phyloP scores from a whole-genome alignment of 2,329 filamentous ascomycete genomes.

The Cercospora sp. region DNA sequence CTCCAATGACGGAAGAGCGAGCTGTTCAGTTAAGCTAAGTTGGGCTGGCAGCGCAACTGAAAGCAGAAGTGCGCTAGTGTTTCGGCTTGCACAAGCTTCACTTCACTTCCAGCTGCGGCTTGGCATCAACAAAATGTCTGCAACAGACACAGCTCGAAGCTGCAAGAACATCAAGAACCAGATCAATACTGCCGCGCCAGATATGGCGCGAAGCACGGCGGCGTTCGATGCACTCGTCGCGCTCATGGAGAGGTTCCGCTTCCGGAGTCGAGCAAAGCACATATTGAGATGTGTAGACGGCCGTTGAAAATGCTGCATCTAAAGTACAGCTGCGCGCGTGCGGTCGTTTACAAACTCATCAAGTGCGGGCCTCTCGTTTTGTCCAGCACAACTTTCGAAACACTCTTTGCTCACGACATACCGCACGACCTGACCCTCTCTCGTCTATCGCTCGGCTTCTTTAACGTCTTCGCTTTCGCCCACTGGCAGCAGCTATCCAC shows the following conservation, averaged over 20 bases:
- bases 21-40: neutral
- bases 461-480: neutral
- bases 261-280: neutral
- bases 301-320: neutral
- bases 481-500: neutral
- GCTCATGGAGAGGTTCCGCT: neutral
- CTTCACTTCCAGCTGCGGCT: conserved; percentile 3
- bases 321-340: neutral
- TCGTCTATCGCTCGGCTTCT: neutral
- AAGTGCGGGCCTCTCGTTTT: neutral
- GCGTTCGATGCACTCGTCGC: neutral
- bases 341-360: neutral
- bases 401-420: neutral
- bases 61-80: conserved; percentile 1
- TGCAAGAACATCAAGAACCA: neutral
- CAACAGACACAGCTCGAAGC: neutral
- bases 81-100: conserved; percentile 4
- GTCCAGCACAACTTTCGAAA: neutral
- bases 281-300: neutral
- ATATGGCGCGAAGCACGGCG: neutral
- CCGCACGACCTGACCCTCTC: neutral
- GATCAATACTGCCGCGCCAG: neutral
- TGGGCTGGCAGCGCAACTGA: neutral
- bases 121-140: neutral
- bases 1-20: neutral